Evolutionary conservation across 768 basidiomycete genomes (phyloP).

Genomic region (Trametes sanguinea): DNA sequence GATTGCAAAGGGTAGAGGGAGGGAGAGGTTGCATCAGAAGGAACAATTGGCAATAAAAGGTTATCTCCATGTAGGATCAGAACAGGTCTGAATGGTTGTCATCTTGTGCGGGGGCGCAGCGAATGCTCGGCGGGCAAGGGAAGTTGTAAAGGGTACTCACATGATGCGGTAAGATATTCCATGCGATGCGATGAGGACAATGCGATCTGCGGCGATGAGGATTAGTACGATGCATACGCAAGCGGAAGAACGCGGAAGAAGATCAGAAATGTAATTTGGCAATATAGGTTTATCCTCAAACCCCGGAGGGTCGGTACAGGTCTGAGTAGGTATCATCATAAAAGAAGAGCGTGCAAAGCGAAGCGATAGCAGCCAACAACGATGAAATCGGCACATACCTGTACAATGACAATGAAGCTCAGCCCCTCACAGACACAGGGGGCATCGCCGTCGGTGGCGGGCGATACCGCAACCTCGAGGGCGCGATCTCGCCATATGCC

Average conservation of each 20-base stretch:
- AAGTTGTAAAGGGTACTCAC: conserved; percentile 37
- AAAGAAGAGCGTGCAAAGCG: conserved; percentile 18
- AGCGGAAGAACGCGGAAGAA: conserved; percentile 10
- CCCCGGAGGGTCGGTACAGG: conserved; percentile 66
- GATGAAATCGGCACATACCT: conserved; percentile 26
- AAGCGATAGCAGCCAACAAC: neutral
- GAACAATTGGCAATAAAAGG: conserved; percentile 52
- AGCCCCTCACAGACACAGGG: conserved; percentile 22
- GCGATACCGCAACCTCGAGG: conserved; percentile 44
- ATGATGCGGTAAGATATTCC: conserved; percentile 9
- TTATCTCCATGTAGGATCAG: conserved; percentile 60
- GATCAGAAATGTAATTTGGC: conserved; percentile 53
- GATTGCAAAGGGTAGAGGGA: neutral
- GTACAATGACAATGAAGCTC: neutral
- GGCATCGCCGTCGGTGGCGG: conserved; percentile 30
- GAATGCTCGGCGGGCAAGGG: neutral
- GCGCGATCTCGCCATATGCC: conserved; percentile 55
- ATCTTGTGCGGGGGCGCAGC: conserved; percentile 37
- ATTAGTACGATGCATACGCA: conserved; percentile 22
- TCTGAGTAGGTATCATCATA: conserved; percentile 73
- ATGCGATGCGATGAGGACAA: neutral
- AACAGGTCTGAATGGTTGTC: conserved; percentile 69
- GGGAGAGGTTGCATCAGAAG: conserved; percentile 29
- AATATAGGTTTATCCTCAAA: conserved; percentile 63
- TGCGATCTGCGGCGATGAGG: conserved; percentile 2